These are phyloP conservation scores for Helichrysum umbraculigerum DNA, from an alignment of 129 eudicot species.

Conservation along the genomic window DNA sequence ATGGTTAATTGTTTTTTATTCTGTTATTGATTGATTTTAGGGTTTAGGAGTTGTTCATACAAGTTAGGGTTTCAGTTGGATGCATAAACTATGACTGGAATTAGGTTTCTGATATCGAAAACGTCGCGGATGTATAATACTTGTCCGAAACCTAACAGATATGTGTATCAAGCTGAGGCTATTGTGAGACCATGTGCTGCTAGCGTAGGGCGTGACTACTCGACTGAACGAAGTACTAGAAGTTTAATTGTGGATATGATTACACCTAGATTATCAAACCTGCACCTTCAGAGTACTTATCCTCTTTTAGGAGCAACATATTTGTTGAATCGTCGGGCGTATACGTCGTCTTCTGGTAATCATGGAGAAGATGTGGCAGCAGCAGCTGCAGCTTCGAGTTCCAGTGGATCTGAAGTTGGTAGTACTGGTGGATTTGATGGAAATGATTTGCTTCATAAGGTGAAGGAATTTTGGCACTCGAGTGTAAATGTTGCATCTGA, in stretches of 20 bases:
- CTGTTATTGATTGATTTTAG: constrained; percentile 1
- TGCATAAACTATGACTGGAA: constrained; percentile 46
- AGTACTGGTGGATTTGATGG: constrained; percentile 53
- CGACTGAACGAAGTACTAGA: constrained; percentile 27
- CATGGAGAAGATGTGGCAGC: constrained; percentile 42
- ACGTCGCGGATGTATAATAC: constrained; percentile 25
- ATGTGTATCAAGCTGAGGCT: constrained; percentile 27
- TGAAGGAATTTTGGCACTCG: constrained; percentile 72
- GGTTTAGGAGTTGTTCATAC: background rate
- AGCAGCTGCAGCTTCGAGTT: constrained; percentile 6
- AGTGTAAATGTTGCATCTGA: constrained; percentile 53
- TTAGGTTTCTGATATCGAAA: constrained; percentile 47
- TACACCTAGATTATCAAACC: constrained; percentile 15
- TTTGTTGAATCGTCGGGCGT: constrained; percentile 41
- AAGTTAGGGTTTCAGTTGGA: constrained; percentile 28
- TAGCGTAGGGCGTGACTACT: constrained; percentile 26
- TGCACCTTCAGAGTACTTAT: constrained; percentile 19
- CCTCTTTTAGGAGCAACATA: constrained; percentile 39
- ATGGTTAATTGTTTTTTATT: background rate
- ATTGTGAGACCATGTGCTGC: constrained; percentile 38
- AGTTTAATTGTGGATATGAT: constrained; percentile 26
- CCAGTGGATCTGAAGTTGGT: constrained; percentile 31
- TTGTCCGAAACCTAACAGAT: constrained; percentile 17
- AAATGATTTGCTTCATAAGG: constrained; percentile 58
- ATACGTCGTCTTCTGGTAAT: constrained; percentile 46